phyloP scores from a whole-genome alignment of 2,329 filamentous ascomycete species.

The Epichloe sylvatica region DNA sequence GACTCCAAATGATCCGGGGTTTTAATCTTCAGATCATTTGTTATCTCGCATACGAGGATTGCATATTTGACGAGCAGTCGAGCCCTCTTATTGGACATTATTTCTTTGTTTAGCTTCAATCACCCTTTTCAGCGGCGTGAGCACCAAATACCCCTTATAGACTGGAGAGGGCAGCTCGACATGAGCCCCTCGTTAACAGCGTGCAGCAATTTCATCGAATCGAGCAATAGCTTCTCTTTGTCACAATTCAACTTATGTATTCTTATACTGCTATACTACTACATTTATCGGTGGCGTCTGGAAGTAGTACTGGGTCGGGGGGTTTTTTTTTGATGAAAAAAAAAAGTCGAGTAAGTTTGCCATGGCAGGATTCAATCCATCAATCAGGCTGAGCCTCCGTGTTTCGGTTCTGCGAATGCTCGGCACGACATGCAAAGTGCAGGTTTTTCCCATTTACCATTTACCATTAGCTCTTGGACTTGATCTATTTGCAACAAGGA shows the following conservation, averaged over 20 bases:
- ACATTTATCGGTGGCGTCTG: not conserved
- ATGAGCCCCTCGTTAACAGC: slow-evolving; percentile 13
- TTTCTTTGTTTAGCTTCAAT: not conserved
- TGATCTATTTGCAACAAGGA: slow-evolving; percentile 1
- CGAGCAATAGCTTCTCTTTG: slow-evolving; percentile 12
- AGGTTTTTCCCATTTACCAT: not conserved
- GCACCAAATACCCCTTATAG: slow-evolving; percentile 26
- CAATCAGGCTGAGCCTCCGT: not conserved
- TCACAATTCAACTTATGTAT: slow-evolving; percentile 16
- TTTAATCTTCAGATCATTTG: not conserved
- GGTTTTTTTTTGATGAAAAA: not conserved
- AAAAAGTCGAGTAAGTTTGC: not conserved
- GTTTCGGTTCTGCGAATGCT: not conserved
- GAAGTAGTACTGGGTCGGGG: not conserved
- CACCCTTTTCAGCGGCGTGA: slow-evolving; percentile 12
- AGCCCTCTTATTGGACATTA: slow-evolving; percentile 5
- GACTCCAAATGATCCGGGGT: not conserved
- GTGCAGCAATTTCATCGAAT: slow-evolving; percentile 14
- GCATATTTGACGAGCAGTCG: slow-evolving; percentile 8
- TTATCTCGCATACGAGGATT: not conserved
- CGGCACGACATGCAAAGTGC: not conserved
- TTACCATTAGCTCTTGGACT: not conserved
- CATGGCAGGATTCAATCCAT: not conserved
- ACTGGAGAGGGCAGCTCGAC: slow-evolving; percentile 16
- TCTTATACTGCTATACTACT: not conserved